Evolutionary conservation across 768 basidiomycete species (phyloP), one percentile per base, ranked within the genome.

Genomic region (Boletus subcaerulescens): DNA sequence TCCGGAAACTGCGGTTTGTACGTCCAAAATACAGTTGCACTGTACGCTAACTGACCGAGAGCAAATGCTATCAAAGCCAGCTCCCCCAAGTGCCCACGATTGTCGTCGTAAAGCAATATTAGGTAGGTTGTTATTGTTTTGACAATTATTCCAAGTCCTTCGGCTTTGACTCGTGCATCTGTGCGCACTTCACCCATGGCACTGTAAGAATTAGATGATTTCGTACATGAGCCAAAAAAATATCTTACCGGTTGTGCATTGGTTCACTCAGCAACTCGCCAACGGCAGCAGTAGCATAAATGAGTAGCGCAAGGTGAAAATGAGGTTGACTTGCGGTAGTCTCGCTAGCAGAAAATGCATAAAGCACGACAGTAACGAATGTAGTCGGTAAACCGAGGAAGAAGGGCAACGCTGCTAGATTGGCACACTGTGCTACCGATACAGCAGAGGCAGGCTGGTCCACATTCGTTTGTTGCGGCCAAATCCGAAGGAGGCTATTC

Each of bases 211-310:
- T 77, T 42, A 65, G 54, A 49, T 32, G 24, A 24, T 22, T 44
- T 43, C 17, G 29, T 48, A 38, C 29, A 43, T 4, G 45, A 45
- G 47, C 43, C 26, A 17, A 26, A 56, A 58, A 45, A 38, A 46
- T 39, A 51, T 53, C 83, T 70, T 67, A 86, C 85, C 74, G 70
- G 61, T 91, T 89, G 67, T 91, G 87, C 74, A 86, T 78, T 5
- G 94, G 94, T 70, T 98, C 96, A 41, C 86, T 83, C 53, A 84
- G 63, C 47, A 98, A 78, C 70, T 98, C 95, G 44, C 84, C 60
- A 31, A 92, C 61, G 3, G 91, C 89, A 0, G 93, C 84, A 1
- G 84, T 20, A 14, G 85, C 84, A 70, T 98, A 97, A 11, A 91
- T 68, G 2, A 68, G 62, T 32, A 95, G 78, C 2, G 91, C 84